A percentile compares a stretch with the other conserved stretches of the same genome.
Conservation (phyloP, 768 basidiomycete genomes). For the Kwoniella bestiolae region DNA sequence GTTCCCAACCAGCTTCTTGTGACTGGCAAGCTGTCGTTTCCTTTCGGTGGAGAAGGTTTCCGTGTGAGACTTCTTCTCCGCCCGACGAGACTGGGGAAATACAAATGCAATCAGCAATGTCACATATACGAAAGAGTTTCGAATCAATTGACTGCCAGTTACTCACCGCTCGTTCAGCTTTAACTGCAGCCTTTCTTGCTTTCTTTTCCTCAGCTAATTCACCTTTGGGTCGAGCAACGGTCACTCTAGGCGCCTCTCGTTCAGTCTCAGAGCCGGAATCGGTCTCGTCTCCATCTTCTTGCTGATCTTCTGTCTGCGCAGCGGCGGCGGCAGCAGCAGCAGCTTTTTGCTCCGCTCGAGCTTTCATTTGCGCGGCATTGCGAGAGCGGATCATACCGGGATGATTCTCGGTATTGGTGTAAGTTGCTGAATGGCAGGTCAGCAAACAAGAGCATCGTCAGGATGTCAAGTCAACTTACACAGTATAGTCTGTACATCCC, state of each 20-base stretch:
- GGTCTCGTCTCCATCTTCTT: slow-evolving; percentile 39
- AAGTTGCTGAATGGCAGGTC: slow-evolving; percentile 68
- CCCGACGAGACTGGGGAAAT: slow-evolving; percentile 54
- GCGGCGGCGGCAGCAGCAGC: slow-evolving; percentile 65
- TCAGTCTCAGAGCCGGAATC: slow-evolving; percentile 55
- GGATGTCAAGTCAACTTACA: slow-evolving; percentile 64
- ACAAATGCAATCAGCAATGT: not conserved
- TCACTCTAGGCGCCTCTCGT: slow-evolving; percentile 58
- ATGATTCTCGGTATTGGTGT: slow-evolving; percentile 97
- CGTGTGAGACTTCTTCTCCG: slow-evolving; percentile 61
- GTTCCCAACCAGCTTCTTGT: slow-evolving; percentile 52
- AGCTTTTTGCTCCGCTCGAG: slow-evolving; percentile 55
- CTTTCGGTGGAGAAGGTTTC: slow-evolving; percentile 59
- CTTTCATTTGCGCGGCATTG: slow-evolving; percentile 55
- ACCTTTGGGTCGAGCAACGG: slow-evolving; percentile 70
- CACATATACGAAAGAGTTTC: not conserved
- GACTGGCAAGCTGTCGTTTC: slow-evolving; percentile 57
- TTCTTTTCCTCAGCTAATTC: slow-evolving; percentile 66
- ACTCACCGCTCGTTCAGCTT: slow-evolving; percentile 59
- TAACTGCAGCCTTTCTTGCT: slow-evolving; percentile 60
- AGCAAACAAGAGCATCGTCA: not conserved
- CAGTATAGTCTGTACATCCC: slow-evolving; percentile 97
- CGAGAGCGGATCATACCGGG: slow-evolving; percentile 80
- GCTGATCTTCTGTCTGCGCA: slow-evolving; percentile 63
- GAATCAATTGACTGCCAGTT: not conserved